These are phyloP conservation scores for Pseudotsuga menziesii DNA, from an alignment of 75 land plant species.

Conservation along the genomic window DNA sequence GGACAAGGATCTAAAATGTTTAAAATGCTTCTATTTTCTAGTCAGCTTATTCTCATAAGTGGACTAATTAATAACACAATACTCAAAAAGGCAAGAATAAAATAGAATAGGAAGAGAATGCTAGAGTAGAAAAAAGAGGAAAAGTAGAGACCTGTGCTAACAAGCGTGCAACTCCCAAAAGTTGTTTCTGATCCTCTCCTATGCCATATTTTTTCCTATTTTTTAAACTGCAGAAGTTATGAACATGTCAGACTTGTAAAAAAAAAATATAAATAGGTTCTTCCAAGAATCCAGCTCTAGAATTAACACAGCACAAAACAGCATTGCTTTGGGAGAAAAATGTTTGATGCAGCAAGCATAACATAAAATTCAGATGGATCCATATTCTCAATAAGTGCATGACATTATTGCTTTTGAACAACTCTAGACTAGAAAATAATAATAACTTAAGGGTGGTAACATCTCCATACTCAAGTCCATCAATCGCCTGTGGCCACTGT, in stretches of 20 bases:
- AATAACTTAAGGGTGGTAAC: background rate
- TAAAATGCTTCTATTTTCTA: background rate
- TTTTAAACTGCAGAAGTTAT: conserved; percentile 1
- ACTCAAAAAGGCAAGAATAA: background rate
- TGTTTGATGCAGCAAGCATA: background rate
- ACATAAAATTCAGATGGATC: background rate
- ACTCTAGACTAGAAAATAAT: background rate
- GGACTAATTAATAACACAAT: background rate
- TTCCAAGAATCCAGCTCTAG: background rate
- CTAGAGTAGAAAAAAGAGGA: background rate
- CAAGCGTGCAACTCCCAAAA: conserved; percentile 63
- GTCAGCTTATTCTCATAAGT: background rate
- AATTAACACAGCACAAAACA: background rate
- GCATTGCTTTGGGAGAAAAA: background rate
- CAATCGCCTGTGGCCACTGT: background rate
- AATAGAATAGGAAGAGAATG: background rate
- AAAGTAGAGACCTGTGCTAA: conserved; percentile 35
- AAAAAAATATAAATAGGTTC: background rate
- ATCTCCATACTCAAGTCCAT: background rate
- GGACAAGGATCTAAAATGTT: background rate
- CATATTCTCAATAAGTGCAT: background rate
- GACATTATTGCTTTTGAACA: background rate
- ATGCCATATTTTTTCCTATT: background rate
- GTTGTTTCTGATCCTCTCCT: conserved; percentile 32
- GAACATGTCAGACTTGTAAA: background rate